A percentile compares a stretch with the other conserved stretches of the same genome.
Conservation (phyloP, 192 early-diverging fungal genomes). For the Coemansia reversa region DNA sequence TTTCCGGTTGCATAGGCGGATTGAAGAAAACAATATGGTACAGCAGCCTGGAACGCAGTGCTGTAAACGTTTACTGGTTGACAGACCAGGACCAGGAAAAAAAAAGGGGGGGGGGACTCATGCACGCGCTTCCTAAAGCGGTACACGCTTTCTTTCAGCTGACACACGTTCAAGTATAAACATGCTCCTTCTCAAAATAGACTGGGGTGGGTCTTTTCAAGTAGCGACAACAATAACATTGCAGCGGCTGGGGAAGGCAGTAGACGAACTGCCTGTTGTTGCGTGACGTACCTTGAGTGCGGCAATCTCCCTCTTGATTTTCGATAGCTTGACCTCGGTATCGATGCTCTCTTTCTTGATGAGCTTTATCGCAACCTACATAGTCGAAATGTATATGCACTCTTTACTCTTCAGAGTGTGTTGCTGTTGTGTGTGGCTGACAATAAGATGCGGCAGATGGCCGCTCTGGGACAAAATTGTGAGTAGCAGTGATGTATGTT, state of each 20-base stretch:
- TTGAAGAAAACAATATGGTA: neutral
- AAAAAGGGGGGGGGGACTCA: neutral
- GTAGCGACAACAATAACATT: slow-evolving; percentile 5
- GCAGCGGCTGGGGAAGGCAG: slow-evolving; percentile 8
- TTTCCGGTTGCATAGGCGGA: neutral
- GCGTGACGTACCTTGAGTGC: slow-evolving; percentile 75
- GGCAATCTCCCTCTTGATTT: slow-evolving; percentile 93
- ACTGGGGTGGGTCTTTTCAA: neutral
- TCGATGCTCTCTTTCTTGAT: slow-evolving; percentile 91
- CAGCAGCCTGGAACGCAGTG: neutral
- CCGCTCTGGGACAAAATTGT: neutral
- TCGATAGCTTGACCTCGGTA: slow-evolving; percentile 75
- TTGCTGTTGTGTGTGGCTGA: neutral
- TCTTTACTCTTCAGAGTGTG: neutral
- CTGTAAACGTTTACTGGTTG: neutral
- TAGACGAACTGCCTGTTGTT: slow-evolving; percentile 2
- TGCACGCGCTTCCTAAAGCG: slow-evolving; percentile 11
- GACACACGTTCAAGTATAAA: neutral
- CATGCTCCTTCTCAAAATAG: slow-evolving; percentile 2
- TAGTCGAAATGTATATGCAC: neutral
- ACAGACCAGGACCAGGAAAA: slow-evolving; percentile 1
- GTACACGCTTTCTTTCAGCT: neutral
- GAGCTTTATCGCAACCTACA: slow-evolving; percentile 88
- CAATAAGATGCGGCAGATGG: neutral
- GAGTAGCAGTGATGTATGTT: neutral